Evolutionary conservation across 2,329 filamentous ascomycete species (phyloP).

Genomic region (Microdochium nivale): DNA sequence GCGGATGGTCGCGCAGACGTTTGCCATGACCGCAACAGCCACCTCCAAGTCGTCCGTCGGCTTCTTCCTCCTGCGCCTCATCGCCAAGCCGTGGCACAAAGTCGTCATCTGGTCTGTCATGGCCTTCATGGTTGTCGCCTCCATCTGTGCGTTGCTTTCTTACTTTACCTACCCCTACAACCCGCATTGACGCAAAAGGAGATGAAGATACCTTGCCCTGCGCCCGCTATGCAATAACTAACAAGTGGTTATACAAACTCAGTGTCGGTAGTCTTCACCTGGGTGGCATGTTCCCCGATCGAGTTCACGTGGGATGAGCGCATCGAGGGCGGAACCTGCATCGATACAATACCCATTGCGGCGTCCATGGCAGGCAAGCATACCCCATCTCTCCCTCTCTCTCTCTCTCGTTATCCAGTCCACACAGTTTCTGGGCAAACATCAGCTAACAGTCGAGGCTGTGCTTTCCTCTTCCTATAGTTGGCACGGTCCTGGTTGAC

Average conservation of each 20-base stretch:
- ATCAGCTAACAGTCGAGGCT: too few species aligned
- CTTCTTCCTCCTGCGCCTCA: slow-evolving; percentile 5
- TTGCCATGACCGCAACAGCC: slow-evolving; percentile 4
- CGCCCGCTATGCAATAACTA: too few species aligned
- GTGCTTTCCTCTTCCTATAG: neutral
- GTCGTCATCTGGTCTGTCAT: slow-evolving; percentile 23
- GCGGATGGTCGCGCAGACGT: slow-evolving; percentile 12
- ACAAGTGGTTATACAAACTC: neutral
- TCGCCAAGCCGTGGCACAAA: slow-evolving; percentile 9
- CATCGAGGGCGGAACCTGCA: slow-evolving; percentile 5
- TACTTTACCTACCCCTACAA: neutral
- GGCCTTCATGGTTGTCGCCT: slow-evolving; percentile 4
- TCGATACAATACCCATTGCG: slow-evolving; percentile 3
- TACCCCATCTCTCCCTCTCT: neutral
- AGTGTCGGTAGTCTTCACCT: slow-evolving; percentile 6
- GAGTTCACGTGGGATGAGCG: slow-evolving; percentile 8
- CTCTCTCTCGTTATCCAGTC: too few species aligned
- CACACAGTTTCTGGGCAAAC: too few species aligned
- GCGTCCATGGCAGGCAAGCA: slow-evolving; percentile 4
- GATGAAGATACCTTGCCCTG: too few species aligned
- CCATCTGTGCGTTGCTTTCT: slow-evolving; percentile 1
- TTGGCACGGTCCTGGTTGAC: slow-evolving; percentile 6
- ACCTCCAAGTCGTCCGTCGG: slow-evolving; percentile 7
- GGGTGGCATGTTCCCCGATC: slow-evolving; percentile 8
- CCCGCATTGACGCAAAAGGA: too few species aligned